phyloP scores from a whole-genome alignment of 2,329 filamentous ascomycete genomes.

The Claviceps monticola region DNA sequence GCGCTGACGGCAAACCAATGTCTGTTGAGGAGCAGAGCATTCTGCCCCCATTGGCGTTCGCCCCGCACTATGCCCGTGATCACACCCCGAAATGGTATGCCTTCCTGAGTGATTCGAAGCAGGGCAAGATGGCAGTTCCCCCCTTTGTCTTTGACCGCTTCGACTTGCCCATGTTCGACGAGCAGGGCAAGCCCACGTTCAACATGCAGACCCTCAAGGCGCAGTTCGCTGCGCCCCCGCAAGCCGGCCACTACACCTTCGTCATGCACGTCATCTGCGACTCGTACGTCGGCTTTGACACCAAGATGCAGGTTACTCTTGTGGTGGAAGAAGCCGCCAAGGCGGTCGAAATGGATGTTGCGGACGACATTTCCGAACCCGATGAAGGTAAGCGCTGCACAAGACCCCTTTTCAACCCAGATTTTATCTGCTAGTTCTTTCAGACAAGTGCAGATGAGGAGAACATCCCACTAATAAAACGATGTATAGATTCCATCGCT shows the following conservation, averaged over 20 bases:
- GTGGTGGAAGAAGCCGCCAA: constrained; percentile 81
- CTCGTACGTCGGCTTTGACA: constrained; percentile 88
- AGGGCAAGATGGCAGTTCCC: constrained; percentile 90
- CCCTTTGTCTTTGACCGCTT: constrained; percentile 93
- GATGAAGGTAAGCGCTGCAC: constrained; percentile 68
- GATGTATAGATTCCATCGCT: constrained; percentile 67
- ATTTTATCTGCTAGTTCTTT: no score
- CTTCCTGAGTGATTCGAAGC: constrained; percentile 86
- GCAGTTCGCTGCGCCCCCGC: constrained; percentile 88
- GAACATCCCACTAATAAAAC: background rate
- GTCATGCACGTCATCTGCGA: constrained; percentile 90
- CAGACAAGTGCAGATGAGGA: no score
- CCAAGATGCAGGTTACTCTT: constrained; percentile 79
- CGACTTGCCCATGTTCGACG: constrained; percentile 74
- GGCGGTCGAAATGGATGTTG: constrained; percentile 63
- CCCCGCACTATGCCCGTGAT: constrained; percentile 81
- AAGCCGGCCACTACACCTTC: constrained; percentile 87
- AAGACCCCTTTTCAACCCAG: no score
- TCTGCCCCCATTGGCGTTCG: constrained; percentile 73
- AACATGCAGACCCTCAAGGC: constrained; percentile 94
- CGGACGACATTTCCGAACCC: constrained; percentile 94
- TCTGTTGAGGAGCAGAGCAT: constrained; percentile 49
- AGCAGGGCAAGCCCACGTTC: constrained; percentile 74
- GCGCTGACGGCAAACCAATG: constrained; percentile 41
- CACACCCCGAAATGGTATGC: constrained; percentile 86